Base-by-base conservation (phyloP, 208 protist species). In the Leishmania mexicana region DNA sequence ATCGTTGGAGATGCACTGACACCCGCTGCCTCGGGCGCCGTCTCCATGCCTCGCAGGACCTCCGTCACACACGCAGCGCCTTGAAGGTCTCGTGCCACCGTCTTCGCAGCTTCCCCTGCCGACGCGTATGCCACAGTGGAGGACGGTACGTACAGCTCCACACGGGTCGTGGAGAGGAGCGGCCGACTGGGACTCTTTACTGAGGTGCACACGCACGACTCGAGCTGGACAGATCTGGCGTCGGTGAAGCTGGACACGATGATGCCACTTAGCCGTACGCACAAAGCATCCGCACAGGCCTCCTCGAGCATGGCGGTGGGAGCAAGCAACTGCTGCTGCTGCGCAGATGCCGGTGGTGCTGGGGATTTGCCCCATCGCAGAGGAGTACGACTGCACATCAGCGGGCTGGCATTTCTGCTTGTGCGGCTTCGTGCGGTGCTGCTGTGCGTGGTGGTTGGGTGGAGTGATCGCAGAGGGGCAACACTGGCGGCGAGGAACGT, bases 241-340 rank as follows among this genome's bases (percentile, higher is more conserved):
- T 86, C 83, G 15, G 74, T 79, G 78, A 81, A 86, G 49, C 47
- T 53, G 35, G 79, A 83, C 45, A 77, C 67, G 17, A 35, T 79
- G 35, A 83, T 4, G 31, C 83, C 78, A 76, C 45, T 58, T 65
- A 83, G 58, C 75, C 78, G 62, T 38, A 86, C n/a, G 24, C 83
- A 73, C 78, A 86, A 64, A 24, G 78, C 83, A 53, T 86, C 78
- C 35, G 73, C 78, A 28, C 83, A 73, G 45, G 38, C 70, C 35
- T 86, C 83, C 75, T 82, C 83, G 5, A 86, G 78, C 75, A 86
- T 77, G 47, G 78, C 17, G 10, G 75, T 62, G 24, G 78, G 78
- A 6, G 42, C 57, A 4, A 68, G 57, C 45, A n/a, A 1, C 64
- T 19, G 60, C 76, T 58, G 60, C 76, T 58, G 76, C 64, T 53